Evolutionary conservation across 2,329 filamentous ascomycete genomes (phyloP), one percentile per base, ranked within the genome.

Genomic region (Fusarium poae): DNA sequence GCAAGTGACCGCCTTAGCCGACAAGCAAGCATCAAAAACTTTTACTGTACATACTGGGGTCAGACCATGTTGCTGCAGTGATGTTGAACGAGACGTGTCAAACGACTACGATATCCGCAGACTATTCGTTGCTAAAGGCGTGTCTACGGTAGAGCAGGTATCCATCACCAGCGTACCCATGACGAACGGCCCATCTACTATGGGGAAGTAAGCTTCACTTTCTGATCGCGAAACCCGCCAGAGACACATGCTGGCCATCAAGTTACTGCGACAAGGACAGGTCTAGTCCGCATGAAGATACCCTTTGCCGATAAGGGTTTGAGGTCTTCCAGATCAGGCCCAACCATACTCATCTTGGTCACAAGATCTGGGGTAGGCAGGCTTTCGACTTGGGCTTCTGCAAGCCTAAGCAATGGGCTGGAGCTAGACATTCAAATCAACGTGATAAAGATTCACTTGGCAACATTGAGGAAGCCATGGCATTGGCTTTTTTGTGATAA

Each of bases 51-150:
- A 57, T 52, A 45, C 57, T 39, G 51, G 56, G 32, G 62, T 74
- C 70, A 74, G 55, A 56, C 60, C 69, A 73, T 70, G 65, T 51
- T 54, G 62, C 69, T 73, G 69, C 69, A 67, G 67, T 70, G 61
- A 68, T 62, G 13, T 54, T 32, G 50, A 48, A 45, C 25, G 39
- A 60, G 32, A 54, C 57, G 56, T 56, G 57, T 57, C 65, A 66
- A 61, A 52, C 58, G 55, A 57, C 58, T 42, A 55, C 48, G 25
- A 50, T 57, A 57, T 50, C 25, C 37, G 39, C 46, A 32, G 40
- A 45, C 51, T 59, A 70, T 70, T 72, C 62, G 69, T 52, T 66
- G 20, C 53, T 54, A 50, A 60, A 42, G 52, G 53, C 13, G 25
- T 61, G 39, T 61, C 51, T 67, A 52, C 44, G 40, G 55, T 30